phyloP scores from a whole-genome alignment of 345 rosid genomes.

The Brassica juncea region DNA sequence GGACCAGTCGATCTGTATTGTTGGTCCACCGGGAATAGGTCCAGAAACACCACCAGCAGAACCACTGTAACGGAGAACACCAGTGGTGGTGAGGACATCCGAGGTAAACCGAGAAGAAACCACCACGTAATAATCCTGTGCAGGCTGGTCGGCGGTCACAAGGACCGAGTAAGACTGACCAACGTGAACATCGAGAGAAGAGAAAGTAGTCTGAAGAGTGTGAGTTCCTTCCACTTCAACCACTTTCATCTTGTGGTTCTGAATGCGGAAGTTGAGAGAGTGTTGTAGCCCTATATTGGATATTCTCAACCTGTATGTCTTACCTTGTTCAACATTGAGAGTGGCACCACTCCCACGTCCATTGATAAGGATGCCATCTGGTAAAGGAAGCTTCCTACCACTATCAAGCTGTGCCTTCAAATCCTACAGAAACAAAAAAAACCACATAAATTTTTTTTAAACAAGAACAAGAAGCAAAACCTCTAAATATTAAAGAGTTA shows the following conservation, averaged over 20 bases:
- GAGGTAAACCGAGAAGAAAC: conserved; percentile 77
- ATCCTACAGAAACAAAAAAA: neutral
- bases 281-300: conserved; percentile 86
- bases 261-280: conserved; percentile 90
- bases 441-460: neutral
- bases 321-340: conserved; percentile 24
- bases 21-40: conserved; percentile 88
- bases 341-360: neutral
- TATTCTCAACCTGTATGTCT: conserved; percentile 87
- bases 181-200: conserved; percentile 86
- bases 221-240: conserved; percentile 97
- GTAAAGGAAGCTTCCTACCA: conserved; percentile 6
- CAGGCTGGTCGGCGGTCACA: conserved; percentile 88
- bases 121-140: conserved; percentile 73
- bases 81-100: conserved; percentile 66
- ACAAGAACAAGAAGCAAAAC: neutral
- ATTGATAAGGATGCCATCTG: neutral
- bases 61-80: conserved; percentile 69
- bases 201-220: conserved; percentile 74
- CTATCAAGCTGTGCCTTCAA: neutral
- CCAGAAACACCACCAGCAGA: conserved; percentile 80
- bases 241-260: conserved; percentile 75
- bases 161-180: conserved; percentile 90
- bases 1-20: conserved; percentile 83
- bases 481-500: neutral